These are phyloP conservation scores for Afroboletus lepidellus DNA, from an alignment of 1,284 basidiomycete species.

Conservation along the genomic window DNA sequence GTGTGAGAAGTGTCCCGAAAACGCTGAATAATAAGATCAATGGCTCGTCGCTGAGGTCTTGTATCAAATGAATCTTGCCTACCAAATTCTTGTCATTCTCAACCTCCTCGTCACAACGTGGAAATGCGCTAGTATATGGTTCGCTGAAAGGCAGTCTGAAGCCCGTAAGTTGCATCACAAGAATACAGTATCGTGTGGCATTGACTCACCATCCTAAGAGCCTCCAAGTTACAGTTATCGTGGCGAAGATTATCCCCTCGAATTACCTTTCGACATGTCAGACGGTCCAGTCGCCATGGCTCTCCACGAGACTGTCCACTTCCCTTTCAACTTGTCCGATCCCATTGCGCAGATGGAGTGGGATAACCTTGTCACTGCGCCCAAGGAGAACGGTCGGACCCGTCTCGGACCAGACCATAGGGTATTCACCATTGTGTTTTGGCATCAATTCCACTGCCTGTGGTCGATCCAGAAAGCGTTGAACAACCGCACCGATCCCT, in stretches of 20 bases:
- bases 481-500: slow-evolving; percentile 11
- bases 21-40: no score
- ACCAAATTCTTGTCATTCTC: no score
- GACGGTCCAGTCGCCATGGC: slow-evolving; percentile 6
- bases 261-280: slow-evolving; percentile 4
- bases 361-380: slow-evolving; percentile 8
- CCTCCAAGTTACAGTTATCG: slow-evolving; percentile 7
- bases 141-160: no score
- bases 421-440: slow-evolving; percentile 11
- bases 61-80: no score
- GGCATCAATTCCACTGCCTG: slow-evolving; percentile 14
- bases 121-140: no score
- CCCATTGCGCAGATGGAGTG: slow-evolving; percentile 9
- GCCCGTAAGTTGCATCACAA: no score
- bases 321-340: slow-evolving; percentile 12
- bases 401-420: slow-evolving; percentile 15
- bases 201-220: background rate
- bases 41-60: no score
- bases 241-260: slow-evolving; percentile 7
- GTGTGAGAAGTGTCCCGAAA: no score
- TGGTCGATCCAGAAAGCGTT: slow-evolving; percentile 14
- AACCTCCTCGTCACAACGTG: no score
- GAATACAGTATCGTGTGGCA: no score
- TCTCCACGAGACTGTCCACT: slow-evolving; percentile 14
- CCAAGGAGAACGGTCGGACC: slow-evolving; percentile 9